Conservation (phyloP, 2,329 filamentous ascomycete species). For the Aspergillus quadrilineatus region DNA sequence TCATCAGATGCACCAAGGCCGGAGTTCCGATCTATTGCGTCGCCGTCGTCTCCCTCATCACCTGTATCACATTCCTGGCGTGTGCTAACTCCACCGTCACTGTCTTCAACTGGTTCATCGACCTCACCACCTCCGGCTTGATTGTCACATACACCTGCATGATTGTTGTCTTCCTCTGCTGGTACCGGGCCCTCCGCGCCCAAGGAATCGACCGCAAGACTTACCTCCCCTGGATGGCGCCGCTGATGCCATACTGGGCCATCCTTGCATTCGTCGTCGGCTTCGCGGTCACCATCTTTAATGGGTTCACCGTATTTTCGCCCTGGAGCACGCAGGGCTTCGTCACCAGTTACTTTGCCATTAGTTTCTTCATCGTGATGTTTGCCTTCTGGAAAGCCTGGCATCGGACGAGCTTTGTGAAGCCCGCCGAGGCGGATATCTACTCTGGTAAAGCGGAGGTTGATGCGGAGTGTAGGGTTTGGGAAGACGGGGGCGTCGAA, state of each 20-base stretch:
- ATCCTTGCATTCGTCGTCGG: conserved; percentile 58
- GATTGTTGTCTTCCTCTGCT: conserved; percentile 67
- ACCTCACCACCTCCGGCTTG: conserved; percentile 46
- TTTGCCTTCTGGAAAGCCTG: conserved; percentile 38
- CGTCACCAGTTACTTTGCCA: conserved; percentile 52
- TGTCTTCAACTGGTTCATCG: conserved; percentile 71
- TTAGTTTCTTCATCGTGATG: conserved; percentile 45
- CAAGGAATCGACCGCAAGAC: conserved; percentile 67
- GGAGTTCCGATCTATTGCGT: conserved; percentile 74
- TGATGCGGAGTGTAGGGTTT: conserved; percentile 35
- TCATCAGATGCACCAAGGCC: conserved; percentile 57
- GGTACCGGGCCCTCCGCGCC: conserved; percentile 65
- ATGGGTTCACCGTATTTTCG: conserved; percentile 54
- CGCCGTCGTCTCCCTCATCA: conserved; percentile 60
- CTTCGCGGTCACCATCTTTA: conserved; percentile 63
- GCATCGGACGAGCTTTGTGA: conserved; percentile 30
- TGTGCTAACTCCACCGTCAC: conserved; percentile 61
- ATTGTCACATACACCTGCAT: conserved; percentile 58
- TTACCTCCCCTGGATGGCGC: conserved; percentile 65
- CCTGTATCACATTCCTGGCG: conserved; percentile 69
- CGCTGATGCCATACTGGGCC: conserved; percentile 67
- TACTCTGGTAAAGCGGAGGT: conserved; percentile 35
- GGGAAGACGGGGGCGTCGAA: conserved; percentile 33
- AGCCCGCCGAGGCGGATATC: conserved; percentile 30
- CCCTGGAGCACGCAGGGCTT: conserved; percentile 49